Percentiles rank a stretch among this genome's conserved stretches.
Evolutionary conservation across 129 eudicot genomes (phyloP).

Genomic region (Arctium minus): DNA sequence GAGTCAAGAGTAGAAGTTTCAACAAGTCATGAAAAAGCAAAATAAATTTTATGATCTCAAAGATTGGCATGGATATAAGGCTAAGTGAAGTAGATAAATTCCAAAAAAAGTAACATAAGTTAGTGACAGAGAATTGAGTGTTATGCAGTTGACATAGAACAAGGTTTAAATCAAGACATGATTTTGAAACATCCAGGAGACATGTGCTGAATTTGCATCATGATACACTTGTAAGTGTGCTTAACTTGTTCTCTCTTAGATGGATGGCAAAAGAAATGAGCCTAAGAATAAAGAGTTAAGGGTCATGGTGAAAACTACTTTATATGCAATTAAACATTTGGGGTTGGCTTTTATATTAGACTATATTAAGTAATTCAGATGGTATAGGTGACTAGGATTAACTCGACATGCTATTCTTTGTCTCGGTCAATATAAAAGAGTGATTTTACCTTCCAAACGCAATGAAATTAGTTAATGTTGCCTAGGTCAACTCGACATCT

Average conservation of each 20-base stretch:
- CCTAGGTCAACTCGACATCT: not conserved
- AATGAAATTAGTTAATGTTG: not conserved
- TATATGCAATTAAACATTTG: not conserved
- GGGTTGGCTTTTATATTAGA: not conserved
- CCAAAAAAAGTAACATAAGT: too few relatives aligned
- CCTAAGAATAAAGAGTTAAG: not conserved
- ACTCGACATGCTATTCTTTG: not conserved
- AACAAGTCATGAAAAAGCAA: too few relatives aligned
- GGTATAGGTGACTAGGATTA: not conserved
- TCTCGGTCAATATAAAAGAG: not conserved
- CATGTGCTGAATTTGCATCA: not conserved
- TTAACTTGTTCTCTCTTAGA: not conserved
- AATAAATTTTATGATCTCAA: too few relatives aligned
- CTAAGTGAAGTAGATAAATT: too few relatives aligned
- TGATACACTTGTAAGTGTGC: not conserved
- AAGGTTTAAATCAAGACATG: not conserved
- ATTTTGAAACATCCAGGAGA: not conserved
- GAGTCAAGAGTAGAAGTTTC: not conserved
- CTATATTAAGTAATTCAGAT: not conserved
- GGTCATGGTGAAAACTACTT: not conserved
- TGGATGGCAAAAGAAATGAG: not conserved
- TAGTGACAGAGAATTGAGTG: too few relatives aligned
- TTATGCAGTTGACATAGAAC: too few relatives aligned
- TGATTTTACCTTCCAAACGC: not conserved
- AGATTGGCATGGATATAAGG: too few relatives aligned